Percentiles rank a stretch among this genome's conserved stretches.
These are phyloP conservation scores for Stygiomarasmius scandens DNA, from an alignment of 1,284 basidiomycete genomes.

Conservation along the genomic window DNA sequence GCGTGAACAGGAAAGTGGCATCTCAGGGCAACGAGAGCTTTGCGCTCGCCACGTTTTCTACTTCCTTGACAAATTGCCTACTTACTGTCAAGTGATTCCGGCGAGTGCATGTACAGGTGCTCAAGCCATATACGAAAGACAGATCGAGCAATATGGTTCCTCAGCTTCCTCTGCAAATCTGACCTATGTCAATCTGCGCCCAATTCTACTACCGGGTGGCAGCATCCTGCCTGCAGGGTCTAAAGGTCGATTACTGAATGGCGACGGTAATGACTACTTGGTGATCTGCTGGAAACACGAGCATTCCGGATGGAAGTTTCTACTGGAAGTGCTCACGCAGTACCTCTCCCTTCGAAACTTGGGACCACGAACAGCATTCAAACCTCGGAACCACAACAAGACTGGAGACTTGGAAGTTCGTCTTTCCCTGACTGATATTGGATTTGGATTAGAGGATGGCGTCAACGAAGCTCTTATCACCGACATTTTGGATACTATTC, in stretches of 20 bases:
- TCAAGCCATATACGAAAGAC: slow-evolving; percentile 70
- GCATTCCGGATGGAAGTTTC: slow-evolving; percentile 82
- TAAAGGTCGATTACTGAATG: slow-evolving; percentile 70
- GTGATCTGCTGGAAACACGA: slow-evolving; percentile 82
- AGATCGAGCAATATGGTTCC: slow-evolving; percentile 61
- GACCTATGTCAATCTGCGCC: slow-evolving; percentile 66
- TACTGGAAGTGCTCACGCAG: slow-evolving; percentile 76
- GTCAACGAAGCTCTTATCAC: slow-evolving; percentile 67
- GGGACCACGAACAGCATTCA: slow-evolving; percentile 44
- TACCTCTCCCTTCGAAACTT: slow-evolving; percentile 62
- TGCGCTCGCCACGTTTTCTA: slow-evolving; percentile 73
- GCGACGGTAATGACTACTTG: slow-evolving; percentile 70
- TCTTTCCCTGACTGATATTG: slow-evolving; percentile 66
- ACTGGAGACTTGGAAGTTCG: slow-evolving; percentile 40
- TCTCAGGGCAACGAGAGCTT: slow-evolving; percentile 47
- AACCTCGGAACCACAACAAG: slow-evolving; percentile 51
- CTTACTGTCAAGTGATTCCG: slow-evolving; percentile 77
- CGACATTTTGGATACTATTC: slow-evolving; percentile 78
- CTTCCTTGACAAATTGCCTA: slow-evolving; percentile 73
- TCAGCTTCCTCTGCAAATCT: slow-evolving; percentile 53
- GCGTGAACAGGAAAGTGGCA: slow-evolving; percentile 44
- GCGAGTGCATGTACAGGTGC: slow-evolving; percentile 58
- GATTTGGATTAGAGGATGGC: slow-evolving; percentile 60
- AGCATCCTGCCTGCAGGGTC: slow-evolving; percentile 68
- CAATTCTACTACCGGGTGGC: slow-evolving; percentile 77